These are phyloP conservation scores for Magnusiomyces paraingens DNA, from an alignment of 1,139 yeast genomes.

Conservation along the genomic window DNA sequence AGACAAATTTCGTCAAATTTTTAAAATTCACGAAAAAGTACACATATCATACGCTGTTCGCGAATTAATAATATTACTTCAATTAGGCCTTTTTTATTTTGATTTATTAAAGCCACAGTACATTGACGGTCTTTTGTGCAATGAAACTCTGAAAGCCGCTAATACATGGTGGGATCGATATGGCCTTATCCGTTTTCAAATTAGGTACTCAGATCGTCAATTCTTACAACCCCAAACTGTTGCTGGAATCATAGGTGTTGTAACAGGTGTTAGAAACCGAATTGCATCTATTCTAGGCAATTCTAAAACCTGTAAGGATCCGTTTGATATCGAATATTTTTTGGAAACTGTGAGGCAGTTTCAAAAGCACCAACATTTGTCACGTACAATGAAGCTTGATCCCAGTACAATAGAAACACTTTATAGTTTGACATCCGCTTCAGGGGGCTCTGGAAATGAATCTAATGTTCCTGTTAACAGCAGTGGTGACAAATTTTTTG, in stretches of 20 bases:
- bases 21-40: conserved; percentile 46
- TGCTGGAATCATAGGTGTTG: conserved; percentile 58
- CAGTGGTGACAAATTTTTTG: conserved; percentile 46
- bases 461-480: background rate
- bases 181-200: conserved; percentile 56
- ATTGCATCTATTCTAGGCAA: conserved; percentile 55
- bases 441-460: no score
- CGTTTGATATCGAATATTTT: conserved; percentile 66
- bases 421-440: conserved; percentile 51
- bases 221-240: conserved; percentile 60
- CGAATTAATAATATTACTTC: conserved; percentile 68
- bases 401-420: conserved; percentile 55
- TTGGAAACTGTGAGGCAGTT: conserved; percentile 55
- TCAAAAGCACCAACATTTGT: conserved; percentile 60
- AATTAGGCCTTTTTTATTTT: conserved; percentile 71
- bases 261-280: conserved; percentile 60
- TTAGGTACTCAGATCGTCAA: conserved; percentile 39
- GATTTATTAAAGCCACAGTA: conserved; percentile 59
- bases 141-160: conserved; percentile 66
- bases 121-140: conserved; percentile 82
- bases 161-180: conserved; percentile 75
- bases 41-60: conserved; percentile 63
- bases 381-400: conserved; percentile 55
- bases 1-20: conserved; percentile 76
- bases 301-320: conserved; percentile 80